Base-by-base conservation (phyloP, 2,329 filamentous ascomycete species). In the Sclerotinia spermophila region DNA sequence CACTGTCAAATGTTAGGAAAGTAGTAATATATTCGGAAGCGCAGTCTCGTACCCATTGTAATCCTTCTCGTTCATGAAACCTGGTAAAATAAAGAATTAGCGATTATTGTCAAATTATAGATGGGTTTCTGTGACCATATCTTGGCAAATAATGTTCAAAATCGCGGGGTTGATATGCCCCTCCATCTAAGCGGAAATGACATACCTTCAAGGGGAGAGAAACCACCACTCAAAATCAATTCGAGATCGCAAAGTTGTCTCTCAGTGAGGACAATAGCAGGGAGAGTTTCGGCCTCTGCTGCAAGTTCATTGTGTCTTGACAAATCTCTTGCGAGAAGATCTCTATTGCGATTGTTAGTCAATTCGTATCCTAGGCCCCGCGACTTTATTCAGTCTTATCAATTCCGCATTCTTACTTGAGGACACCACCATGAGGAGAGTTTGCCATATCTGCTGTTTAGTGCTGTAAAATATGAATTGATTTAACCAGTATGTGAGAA, bases 221-320 rank as follows among this genome's bases (percentile, higher is more conserved):
- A 99, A 75, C 96, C 96, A 81, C 96, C 96, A 82, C 94, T 98
- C 82, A 99, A 90, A 79, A 99, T 94, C 83, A 99, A 84, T 84
- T 99, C 96, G 76, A 99, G 87, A 86, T 99, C 96, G 84, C 96
- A 99, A 65, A 99, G 90, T 84, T 99, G 96, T 79, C 96, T 90
- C 87, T 99, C 96, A 67, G 88, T 92, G 76, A 99, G 89, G 72
- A 91, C 84, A 76, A 99, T 86, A 51, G 95, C 92, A 51, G 94
- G 93, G 60, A 98, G 89, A 44, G 81, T 90, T 86, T 97, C 94
- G 56, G 95, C 92, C 84, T 99, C 96, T 61, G 87, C 88, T 70
- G 85, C 84, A 74, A 99, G 91, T 84, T 97, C 86, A 74, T 86
- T 86, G 76, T 96, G 91, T 79, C 92, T 90, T 76, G 92, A 92